These are phyloP conservation scores for Obelidium mucronatum DNA, from an alignment of 192 early-diverging fungal species.

Conservation along the genomic window DNA sequence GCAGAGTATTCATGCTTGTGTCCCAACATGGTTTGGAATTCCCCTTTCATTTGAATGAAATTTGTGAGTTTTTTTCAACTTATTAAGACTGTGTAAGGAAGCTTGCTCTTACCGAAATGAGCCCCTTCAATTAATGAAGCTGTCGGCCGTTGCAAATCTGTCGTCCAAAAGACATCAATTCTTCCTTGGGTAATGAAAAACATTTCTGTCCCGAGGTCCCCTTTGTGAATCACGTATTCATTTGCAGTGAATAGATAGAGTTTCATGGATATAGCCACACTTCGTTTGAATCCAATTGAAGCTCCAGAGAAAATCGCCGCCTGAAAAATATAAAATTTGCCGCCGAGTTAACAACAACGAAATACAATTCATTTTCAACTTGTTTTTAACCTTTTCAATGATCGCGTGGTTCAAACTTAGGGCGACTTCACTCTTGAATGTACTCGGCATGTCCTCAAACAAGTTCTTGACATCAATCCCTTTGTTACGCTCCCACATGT, in stretches of 20 bases:
- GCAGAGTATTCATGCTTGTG: constrained; percentile 58
- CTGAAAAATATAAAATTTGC: constrained; percentile 33
- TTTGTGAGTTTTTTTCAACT: not conserved
- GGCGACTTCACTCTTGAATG: constrained; percentile 61
- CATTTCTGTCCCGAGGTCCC: constrained; percentile 59
- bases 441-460: constrained; percentile 60
- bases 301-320: constrained; percentile 51
- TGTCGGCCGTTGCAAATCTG: constrained; percentile 45
- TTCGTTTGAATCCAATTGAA: constrained; percentile 57
- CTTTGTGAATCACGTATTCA: constrained; percentile 57
- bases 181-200: constrained; percentile 62
- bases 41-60: too few species aligned
- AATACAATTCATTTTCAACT: not conserved
- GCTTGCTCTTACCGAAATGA: constrained; percentile 51
- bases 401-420: constrained; percentile 59
- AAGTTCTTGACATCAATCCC: constrained; percentile 58
- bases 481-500: constrained; percentile 63
- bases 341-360: not conserved
- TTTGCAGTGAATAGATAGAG: constrained; percentile 61
- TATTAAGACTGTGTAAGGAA: not conserved
- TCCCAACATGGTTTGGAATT: constrained; percentile 56
- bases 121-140: constrained; percentile 58
- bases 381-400: constrained; percentile 54
- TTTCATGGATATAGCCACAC: constrained; percentile 60
- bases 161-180: constrained; percentile 54